These are phyloP conservation scores for Pterula multifida DNA, from an alignment of 1,284 basidiomycete genomes.

Conservation along the genomic window DNA sequence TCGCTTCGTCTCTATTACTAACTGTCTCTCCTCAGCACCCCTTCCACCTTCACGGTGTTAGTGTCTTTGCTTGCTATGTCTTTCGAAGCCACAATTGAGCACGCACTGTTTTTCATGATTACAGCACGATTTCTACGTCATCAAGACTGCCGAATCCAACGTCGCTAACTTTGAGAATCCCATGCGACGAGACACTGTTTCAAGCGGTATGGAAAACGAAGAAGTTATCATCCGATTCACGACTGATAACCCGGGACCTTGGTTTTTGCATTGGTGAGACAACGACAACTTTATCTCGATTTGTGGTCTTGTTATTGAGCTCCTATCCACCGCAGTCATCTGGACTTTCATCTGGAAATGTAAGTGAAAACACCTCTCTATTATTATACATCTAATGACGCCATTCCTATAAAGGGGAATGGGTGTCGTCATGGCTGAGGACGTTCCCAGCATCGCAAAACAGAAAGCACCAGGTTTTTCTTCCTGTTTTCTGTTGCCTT, in stretches of 20 bases:
- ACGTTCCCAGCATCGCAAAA: not conserved
- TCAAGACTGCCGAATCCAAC: slow-evolving; percentile 13
- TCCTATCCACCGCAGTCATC: slow-evolving; percentile 13
- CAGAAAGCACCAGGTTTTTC: not conserved
- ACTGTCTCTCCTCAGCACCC: not conserved
- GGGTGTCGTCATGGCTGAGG: not conserved
- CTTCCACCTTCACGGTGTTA: not conserved
- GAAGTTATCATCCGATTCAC: slow-evolving; percentile 19
- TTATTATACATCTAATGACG: not conserved
- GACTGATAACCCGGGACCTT: slow-evolving; percentile 19
- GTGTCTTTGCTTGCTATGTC: not conserved
- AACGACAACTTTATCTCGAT: not conserved
- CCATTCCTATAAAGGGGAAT: not conserved
- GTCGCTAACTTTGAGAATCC: slow-evolving; percentile 19
- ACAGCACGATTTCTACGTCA: slow-evolving; percentile 19
- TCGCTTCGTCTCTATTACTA: not conserved
- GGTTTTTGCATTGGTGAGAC: slow-evolving; percentile 18
- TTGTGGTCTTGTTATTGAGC: not conserved
- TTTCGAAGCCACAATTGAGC: not conserved
- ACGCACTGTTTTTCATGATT: not conserved
- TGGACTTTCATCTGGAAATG: slow-evolving; percentile 15
- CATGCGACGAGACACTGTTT: slow-evolving; percentile 20
- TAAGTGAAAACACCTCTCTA: not conserved
- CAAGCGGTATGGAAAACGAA: slow-evolving; percentile 14
- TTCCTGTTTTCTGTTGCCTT: too few species aligned